Evolutionary conservation across 2,329 filamentous ascomycete species (phyloP).

Genomic region (Mycosphaerella sp.): DNA sequence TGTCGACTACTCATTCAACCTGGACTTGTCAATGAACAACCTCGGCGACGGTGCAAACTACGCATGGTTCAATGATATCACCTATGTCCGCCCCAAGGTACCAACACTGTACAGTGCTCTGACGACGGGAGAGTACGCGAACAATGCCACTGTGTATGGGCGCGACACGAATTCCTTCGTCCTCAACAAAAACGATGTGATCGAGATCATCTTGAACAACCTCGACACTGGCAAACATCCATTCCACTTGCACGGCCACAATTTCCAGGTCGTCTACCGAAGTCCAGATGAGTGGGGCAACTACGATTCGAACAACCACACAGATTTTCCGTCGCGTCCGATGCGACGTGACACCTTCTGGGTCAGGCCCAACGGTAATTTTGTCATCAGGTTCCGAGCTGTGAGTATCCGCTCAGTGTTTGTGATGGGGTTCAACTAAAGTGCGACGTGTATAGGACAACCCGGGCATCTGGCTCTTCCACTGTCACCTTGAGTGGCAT

Average conservation of each 20-base stretch:
- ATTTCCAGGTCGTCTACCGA: conserved; percentile 56
- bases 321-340: conserved; percentile 36
- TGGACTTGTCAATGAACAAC: conserved; percentile 58
- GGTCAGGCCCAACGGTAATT: conserved; percentile 49
- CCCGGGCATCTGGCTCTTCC: conserved; percentile 43
- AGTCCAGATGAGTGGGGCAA: conserved; percentile 31
- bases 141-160: conserved; percentile 44
- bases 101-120: conserved; percentile 74
- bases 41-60: conserved; percentile 62
- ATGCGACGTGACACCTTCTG: conserved; percentile 52
- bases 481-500: conserved; percentile 47
- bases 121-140: conserved; percentile 49
- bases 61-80: conserved; percentile 61
- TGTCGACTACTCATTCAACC: conserved; percentile 57
- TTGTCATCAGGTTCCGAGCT: conserved; percentile 51
- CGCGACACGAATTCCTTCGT: conserved; percentile 55
- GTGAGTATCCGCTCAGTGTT: background rate
- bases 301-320: conserved; percentile 33
- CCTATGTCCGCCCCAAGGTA: conserved; percentile 68
- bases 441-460: conserved; percentile 9
- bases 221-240: conserved; percentile 65
- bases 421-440: background rate
- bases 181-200: conserved; percentile 59
- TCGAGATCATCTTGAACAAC: conserved; percentile 74
- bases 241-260: conserved; percentile 70